Base-by-base conservation (phyloP, 805 yeast species). In the Priceomyces medius region DNA sequence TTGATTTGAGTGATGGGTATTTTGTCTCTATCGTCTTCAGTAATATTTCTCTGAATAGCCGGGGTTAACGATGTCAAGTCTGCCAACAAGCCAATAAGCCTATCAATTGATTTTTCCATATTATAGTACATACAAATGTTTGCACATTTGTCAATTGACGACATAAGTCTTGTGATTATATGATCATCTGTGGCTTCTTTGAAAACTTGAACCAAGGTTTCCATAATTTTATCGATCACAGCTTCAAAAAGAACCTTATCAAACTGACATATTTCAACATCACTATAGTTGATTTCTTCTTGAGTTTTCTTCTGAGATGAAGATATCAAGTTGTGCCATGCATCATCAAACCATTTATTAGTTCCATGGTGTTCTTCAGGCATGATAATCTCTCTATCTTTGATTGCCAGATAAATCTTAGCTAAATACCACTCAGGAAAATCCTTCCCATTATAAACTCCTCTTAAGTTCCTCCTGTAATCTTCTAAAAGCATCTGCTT, bases 361-460 rank as follows among this genome's bases (percentile, higher is more conserved):
- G 89, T 87, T 12, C 91, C 93, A 58, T 88, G 95, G 53, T 91
- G 97, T 55, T 93, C 99, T 55, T 93, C 98, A 0, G 99, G 98
- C 90, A 95, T 87, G 37, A 93, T 88, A 48, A 93, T 93, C 62
- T 93, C 99, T 39, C 85, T 78, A 42, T 83, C 87, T 46, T 80
- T 76, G 41, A 93, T 90, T 1, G 95, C 85, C 19, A 76, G 67
- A 61, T 86, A 93, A 19, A 91, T 88, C 48, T 78, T 85, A 45
- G 83, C 81, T 46, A 91, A 69, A 56, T 88, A 91, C 86, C 96
- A 89, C 18, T 74, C 74, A 3, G 95, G 91, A 66, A 86, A 90
- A 62, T 90, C 93, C 27, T 76, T 74, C 16, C 79, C 78, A 49
- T 82, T 83, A 56, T 83, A 82, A 19, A 88, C 85, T 5, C 96